Conservation (phyloP, 441 rosid genomes). For the Corymbia calophylla region DNA sequence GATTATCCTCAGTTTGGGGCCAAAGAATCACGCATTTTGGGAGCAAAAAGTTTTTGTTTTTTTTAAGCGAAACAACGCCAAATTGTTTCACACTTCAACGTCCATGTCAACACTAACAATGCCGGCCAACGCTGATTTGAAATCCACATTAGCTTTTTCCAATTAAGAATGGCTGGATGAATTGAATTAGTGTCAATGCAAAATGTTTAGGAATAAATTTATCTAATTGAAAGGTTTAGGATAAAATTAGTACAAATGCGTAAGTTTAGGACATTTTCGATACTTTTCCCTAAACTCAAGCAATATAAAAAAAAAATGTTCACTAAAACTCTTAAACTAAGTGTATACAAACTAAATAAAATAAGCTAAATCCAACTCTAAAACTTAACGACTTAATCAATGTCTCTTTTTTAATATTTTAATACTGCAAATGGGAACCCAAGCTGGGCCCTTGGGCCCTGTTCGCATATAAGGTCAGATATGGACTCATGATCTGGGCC, state of each 20-base stretch:
- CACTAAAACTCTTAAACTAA: background rate
- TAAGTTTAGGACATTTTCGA: too few relatives aligned
- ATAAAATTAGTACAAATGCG: accelerated
- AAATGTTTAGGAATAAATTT: accelerated
- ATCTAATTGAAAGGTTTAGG: accelerated
- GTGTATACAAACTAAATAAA: background rate
- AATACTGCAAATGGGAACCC: background rate
- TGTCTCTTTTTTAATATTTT: too few relatives aligned
- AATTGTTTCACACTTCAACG: too few relatives aligned
- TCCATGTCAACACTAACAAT: too few relatives aligned
- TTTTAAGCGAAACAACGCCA: too few relatives aligned
- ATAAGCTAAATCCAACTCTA: background rate
- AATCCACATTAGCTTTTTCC: background rate
- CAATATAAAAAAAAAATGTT: background rate
- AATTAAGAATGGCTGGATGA: too few relatives aligned
- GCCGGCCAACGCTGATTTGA: accelerated
- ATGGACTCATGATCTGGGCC: background rate
- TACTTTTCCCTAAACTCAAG: background rate
- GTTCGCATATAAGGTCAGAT: background rate
- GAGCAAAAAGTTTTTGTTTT: too few relatives aligned
- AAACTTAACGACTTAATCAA: background rate
- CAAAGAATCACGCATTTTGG: background rate
- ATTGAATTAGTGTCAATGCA: accelerated
- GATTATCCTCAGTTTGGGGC: background rate
- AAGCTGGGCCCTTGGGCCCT: background rate